A percentile compares a stretch with the other conserved stretches of the same genome.
Conservation (phyloP, 805 yeast species). For the Candida broadrunensis region DNA sequence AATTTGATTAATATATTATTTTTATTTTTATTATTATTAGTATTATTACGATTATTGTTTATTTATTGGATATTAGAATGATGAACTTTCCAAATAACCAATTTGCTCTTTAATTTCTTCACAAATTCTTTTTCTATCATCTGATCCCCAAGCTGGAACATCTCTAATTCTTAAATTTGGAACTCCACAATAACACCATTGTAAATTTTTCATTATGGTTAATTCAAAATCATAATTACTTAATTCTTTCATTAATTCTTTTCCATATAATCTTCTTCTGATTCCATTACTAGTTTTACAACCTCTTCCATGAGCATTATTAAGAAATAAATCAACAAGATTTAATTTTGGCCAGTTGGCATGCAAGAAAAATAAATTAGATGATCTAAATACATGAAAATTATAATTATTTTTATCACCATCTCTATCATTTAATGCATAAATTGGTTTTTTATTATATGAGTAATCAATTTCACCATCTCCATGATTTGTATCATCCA, state of each 20-base stretch:
- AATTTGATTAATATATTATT: too few species aligned
- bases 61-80: too few species aligned
- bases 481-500: constrained; percentile 28
- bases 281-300: constrained; percentile 15
- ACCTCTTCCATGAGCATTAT: constrained; percentile 25
- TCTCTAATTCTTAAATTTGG: constrained; percentile 14
- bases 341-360: constrained; percentile 38
- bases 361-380: constrained; percentile 28
- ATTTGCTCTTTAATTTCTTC: constrained; percentile 20
- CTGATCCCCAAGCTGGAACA: constrained; percentile 18
- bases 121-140: constrained; percentile 22
- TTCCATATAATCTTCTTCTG: constrained; percentile 26
- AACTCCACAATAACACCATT: constrained; percentile 28
- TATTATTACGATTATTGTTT: too few species aligned
- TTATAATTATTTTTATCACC: constrained; percentile 20
- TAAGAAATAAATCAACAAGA: constrained; percentile 21
- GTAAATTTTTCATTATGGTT: constrained; percentile 21
- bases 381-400: constrained; percentile 25
- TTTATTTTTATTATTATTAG: too few species aligned
- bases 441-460: constrained; percentile 13
- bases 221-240: constrained; percentile 27
- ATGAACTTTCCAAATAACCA: constrained; percentile 17
- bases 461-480: constrained; percentile 10
- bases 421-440: constrained; percentile 20
- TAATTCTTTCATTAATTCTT: constrained; percentile 20